Evolutionary conservation across 768 basidiomycete genomes (phyloP).

Genomic region (Kwoniella pini): DNA sequence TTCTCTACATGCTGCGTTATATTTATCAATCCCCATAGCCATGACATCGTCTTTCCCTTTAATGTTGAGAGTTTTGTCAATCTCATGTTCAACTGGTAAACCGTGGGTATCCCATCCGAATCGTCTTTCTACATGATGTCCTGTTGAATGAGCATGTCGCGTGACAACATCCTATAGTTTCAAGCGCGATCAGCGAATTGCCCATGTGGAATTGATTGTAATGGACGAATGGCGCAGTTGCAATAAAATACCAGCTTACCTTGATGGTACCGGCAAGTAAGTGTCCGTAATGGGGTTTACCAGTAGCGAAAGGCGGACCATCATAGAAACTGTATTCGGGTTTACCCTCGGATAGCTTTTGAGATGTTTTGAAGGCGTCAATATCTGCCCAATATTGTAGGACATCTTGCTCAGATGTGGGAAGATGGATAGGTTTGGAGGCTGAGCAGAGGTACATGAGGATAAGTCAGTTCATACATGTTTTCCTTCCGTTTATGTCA

Average conservation of each 20-base stretch:
- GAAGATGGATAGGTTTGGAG: slow-evolving; percentile 47
- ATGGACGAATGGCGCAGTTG: too few species aligned
- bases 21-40: slow-evolving; percentile 92
- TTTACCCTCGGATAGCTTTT: slow-evolving; percentile 86
- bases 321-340: slow-evolving; percentile 95
- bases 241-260: too few species aligned
- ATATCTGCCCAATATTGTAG: slow-evolving; percentile 91
- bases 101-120: slow-evolving; percentile 99
- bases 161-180: slow-evolving; percentile 86
- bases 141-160: slow-evolving; percentile 88
- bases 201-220: too few species aligned
- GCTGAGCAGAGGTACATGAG: slow-evolving; percentile 12
- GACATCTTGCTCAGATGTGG: slow-evolving; percentile 65
- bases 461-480: neutral
- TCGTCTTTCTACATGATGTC: slow-evolving; percentile 85
- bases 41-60: slow-evolving; percentile 91
- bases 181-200: too few species aligned
- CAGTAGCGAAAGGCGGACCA: slow-evolving; percentile 95
- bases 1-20: slow-evolving; percentile 92
- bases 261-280: slow-evolving; percentile 65
- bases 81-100: slow-evolving; percentile 97
- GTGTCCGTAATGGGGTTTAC: slow-evolving; percentile 94
- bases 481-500: too few species aligned
- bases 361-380: slow-evolving; percentile 91
- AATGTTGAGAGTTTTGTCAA: slow-evolving; percentile 93